Evolutionary conservation across 2,329 filamentous ascomycete species (phyloP).

Genomic region (Xenosphaeropsis pyriputrescens): DNA sequence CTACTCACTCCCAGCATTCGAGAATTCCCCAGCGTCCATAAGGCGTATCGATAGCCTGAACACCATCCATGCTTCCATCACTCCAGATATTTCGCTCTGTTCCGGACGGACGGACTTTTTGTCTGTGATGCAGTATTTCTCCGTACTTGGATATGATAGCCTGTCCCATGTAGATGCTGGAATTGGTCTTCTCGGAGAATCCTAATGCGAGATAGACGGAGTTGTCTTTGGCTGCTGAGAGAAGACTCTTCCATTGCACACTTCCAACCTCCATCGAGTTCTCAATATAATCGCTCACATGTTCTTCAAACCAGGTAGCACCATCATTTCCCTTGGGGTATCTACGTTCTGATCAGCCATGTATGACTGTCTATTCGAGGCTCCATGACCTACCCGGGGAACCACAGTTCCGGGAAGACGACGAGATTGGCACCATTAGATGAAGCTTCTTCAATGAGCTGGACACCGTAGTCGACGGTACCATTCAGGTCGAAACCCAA

Average conservation of each 20-base stretch:
- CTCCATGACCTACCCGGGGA: not conserved
- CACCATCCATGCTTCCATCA: not conserved
- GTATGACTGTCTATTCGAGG: not conserved
- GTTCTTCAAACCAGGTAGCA: not conserved
- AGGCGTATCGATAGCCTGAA: not conserved
- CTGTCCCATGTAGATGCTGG: conserved; percentile 1
- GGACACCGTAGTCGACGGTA: not conserved
- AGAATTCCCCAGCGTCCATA: conserved; percentile 1
- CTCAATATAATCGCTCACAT: conserved; percentile 1
- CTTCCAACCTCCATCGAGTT: conserved; percentile 1
- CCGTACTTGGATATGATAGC: not conserved
- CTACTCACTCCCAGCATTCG: conserved; percentile 1
- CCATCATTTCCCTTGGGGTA: conserved; percentile 1
- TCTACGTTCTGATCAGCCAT: not conserved
- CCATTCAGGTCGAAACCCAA: conserved; percentile 1
- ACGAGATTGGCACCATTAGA: conserved; percentile 1
- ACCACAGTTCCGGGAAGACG: conserved; percentile 2
- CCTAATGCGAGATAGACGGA: conserved; percentile 1
- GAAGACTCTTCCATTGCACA: not conserved
- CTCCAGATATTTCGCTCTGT: conserved; percentile 1
- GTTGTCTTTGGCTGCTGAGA: not conserved
- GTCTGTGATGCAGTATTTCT: not conserved
- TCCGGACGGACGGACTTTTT: conserved; percentile 1
- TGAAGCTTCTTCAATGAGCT: conserved; percentile 1
- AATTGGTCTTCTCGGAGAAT: not conserved